Evolutionary conservation across 139 green algal species (phyloP).

Genomic region (Chlamydomonas applanata): DNA sequence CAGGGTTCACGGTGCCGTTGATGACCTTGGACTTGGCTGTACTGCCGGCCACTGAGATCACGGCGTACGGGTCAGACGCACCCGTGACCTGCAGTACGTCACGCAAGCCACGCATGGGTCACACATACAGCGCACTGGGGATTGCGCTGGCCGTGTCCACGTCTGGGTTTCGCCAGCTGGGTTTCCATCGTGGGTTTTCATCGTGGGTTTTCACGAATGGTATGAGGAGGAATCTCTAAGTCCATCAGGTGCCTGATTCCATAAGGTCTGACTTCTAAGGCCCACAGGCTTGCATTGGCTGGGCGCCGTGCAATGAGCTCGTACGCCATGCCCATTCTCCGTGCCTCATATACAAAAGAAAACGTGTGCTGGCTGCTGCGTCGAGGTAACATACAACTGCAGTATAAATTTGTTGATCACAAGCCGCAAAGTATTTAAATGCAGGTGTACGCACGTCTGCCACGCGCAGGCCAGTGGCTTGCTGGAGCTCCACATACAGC

Average conservation of each 20-base stretch:
- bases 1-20: slow-evolving; percentile 28
- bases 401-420: too few species aligned
- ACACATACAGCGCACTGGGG: slow-evolving; percentile 4
- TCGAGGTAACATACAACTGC: neutral
- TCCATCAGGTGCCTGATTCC: too few species aligned
- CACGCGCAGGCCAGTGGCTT: slow-evolving; percentile 35
- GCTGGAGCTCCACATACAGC: slow-evolving; percentile 40
- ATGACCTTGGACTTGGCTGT: slow-evolving; percentile 23
- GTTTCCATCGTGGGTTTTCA: neutral
- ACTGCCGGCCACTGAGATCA: slow-evolving; percentile 30
- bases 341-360: neutral
- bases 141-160: too few species aligned
- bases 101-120: too few species aligned
- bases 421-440: too few species aligned
- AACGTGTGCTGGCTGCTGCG: neutral
- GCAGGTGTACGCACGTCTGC: slow-evolving; percentile 41
- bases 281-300: neutral
- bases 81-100: slow-evolving; percentile 29
- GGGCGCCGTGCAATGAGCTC: neutral
- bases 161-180: neutral
- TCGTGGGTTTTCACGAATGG: neutral
- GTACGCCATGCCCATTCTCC: neutral
- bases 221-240: neutral
- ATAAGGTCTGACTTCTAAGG: too few species aligned
- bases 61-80: slow-evolving; percentile 54